phyloP scores from a whole-genome alignment of 371 early-diverging fungal species.

The Actinomucor elegans region DNA sequence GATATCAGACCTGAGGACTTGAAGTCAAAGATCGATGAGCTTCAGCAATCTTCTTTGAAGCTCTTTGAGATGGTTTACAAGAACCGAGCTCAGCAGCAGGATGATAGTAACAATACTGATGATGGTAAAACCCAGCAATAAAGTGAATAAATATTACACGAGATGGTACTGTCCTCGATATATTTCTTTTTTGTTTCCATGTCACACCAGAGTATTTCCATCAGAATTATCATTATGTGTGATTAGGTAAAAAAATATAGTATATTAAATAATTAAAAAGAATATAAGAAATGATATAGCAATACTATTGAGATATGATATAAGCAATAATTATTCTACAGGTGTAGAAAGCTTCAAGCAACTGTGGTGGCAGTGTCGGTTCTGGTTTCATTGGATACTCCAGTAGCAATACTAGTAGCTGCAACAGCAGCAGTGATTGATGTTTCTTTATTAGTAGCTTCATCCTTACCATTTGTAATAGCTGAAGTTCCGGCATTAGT shows the following conservation, averaged over 20 bases:
- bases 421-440: no score
- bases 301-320: no score
- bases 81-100: slow-evolving; percentile 45
- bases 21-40: slow-evolving; percentile 64
- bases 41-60: slow-evolving; percentile 84
- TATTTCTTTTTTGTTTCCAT: no score
- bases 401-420: slow-evolving; percentile 1
- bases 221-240: no score
- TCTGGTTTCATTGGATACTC: background rate
- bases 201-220: no score
- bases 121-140: slow-evolving; percentile 1
- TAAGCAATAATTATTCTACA: no score
- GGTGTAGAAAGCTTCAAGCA: no score
- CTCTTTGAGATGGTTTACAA: slow-evolving; percentile 94
- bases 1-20: slow-evolving; percentile 59
- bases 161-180: no score
- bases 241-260: no score
- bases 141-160: background rate
- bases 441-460: background rate
- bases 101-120: slow-evolving; percentile 1
- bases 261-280: no score
- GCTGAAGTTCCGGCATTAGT: background rate
- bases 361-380: background rate
- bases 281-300: no score
- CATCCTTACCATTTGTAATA: background rate